A percentile compares a stretch with the other conserved stretches of the same genome.
Evolutionary conservation across 106 monocot genomes (phyloP).

Genomic region (Dendrobium officinale): DNA sequence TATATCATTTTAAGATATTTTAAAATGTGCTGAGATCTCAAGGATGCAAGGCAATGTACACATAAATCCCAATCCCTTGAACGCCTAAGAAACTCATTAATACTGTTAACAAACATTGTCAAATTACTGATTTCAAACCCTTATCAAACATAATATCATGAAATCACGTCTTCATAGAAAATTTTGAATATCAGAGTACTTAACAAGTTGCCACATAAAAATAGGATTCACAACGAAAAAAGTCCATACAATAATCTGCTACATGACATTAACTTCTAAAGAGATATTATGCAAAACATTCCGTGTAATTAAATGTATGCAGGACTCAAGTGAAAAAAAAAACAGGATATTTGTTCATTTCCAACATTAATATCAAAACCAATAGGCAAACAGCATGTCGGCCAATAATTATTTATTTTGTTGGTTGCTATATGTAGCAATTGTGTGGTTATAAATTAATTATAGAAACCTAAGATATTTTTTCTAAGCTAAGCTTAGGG

Average conservation of each 20-base stretch:
- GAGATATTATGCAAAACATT: neutral
- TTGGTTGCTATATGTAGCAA: neutral
- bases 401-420: neutral
- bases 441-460: neutral
- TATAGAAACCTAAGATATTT: neutral
- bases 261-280: neutral
- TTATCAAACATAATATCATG: neutral
- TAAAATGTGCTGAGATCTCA: conserved; percentile 1
- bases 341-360: neutral
- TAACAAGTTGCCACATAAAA: neutral
- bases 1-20: neutral
- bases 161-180: neutral
- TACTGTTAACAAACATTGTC: neutral
- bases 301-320: neutral
- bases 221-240: neutral
- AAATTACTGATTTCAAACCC: neutral
- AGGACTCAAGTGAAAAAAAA: neutral
- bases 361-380: neutral
- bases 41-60: neutral
- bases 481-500: too few species aligned
- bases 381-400: neutral
- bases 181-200: neutral
- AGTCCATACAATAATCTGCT: neutral
- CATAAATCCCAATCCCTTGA: neutral
- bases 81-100: neutral